A percentile compares a stretch with the other conserved stretches of the same genome.
Conservation (phyloP, 2,329 filamentous ascomycete species). For the Aspergillus caelatus region DNA sequence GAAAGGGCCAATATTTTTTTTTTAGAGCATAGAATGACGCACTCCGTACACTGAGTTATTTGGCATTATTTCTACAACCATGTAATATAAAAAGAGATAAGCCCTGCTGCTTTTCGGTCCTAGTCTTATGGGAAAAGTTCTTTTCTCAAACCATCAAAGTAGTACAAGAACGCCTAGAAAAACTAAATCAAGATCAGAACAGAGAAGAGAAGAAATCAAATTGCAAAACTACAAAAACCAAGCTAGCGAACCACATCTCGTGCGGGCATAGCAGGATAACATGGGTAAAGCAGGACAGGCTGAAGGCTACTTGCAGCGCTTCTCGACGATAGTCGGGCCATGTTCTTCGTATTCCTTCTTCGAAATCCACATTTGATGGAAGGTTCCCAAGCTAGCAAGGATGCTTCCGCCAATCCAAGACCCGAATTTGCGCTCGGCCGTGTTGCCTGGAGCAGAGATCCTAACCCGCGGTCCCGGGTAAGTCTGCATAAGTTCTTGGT, state of each 20-base stretch:
- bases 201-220: background rate
- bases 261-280: background rate
- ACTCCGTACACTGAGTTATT: background rate
- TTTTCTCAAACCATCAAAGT: background rate
- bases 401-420: slow-evolving; percentile 98
- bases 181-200: background rate
- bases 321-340: slow-evolving; percentile 86
- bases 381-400: slow-evolving; percentile 89
- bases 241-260: background rate
- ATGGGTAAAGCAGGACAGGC: background rate
- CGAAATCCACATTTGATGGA: slow-evolving; percentile 99
- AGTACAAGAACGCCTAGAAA: background rate
- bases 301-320: slow-evolving; percentile 76
- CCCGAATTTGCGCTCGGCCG: slow-evolving; percentile 86
- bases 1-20: background rate
- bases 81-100: background rate
- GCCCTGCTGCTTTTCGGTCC: background rate
- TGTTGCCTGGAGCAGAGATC: slow-evolving; percentile 82
- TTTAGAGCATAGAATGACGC: background rate
- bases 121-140: background rate
- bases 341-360: slow-evolving; percentile 98
- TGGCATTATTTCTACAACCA: background rate
- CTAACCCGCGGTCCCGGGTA: slow-evolving; percentile 87
- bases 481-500: slow-evolving; percentile 76
- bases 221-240: background rate